phyloP scores from a whole-genome alignment of 164 flowering plant genomes.

The grape (Vitis vinifera) region ASM3070453v1 NC_081822.1:502001-502500 shows the following conservation, averaged over 20 bases:
- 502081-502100: slow-evolving; percentile 62
- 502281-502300: slow-evolving; percentile 71
- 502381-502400: neutral
- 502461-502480: too few relatives aligned
- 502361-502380: slow-evolving; percentile 1
- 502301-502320: slow-evolving; percentile 56
- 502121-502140: slow-evolving; percentile 78
- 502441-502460: neutral
- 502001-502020: slow-evolving; percentile 23
- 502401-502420: slow-evolving; percentile 11
- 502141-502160: slow-evolving; percentile 59
- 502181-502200: slow-evolving; percentile 72
- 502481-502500: neutral
- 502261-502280: slow-evolving; percentile 70
- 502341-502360: neutral
- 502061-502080: slow-evolving; percentile 48
- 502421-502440: slow-evolving; percentile 46
- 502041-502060: slow-evolving; percentile 32
- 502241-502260: slow-evolving; percentile 78
- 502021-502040: slow-evolving; percentile 8
- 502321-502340: slow-evolving; percentile 3
- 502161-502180: slow-evolving; percentile 54
- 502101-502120: slow-evolving; percentile 78
- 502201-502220: slow-evolving; percentile 88
- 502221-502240: slow-evolving; percentile 66